Percentiles rank a stretch among this genome's conserved stretches.
Evolutionary conservation across 306 rosid genomes (phyloP).

Genomic region (Cyclanthera cordifolia): DNA sequence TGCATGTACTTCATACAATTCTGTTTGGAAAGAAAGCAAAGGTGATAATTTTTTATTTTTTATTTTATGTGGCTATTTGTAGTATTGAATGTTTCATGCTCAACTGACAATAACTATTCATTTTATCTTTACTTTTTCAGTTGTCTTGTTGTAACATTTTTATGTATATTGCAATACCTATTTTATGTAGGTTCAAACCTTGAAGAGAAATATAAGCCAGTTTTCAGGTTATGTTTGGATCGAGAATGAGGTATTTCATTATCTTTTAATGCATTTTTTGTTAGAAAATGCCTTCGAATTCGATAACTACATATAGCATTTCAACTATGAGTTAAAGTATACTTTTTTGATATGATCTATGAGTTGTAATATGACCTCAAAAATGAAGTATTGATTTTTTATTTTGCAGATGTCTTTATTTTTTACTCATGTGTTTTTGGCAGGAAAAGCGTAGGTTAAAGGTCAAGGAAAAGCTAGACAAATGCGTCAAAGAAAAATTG

Average conservation of each 20-base stretch:
- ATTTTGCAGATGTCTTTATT: background rate
- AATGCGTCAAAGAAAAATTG: constrained; percentile 82
- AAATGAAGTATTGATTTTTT: background rate
- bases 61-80: constrained; percentile 1
- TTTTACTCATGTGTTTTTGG: constrained; percentile 14
- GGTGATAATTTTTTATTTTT: constrained; percentile 27
- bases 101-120: background rate
- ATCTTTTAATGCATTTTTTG: constrained; percentile 1
- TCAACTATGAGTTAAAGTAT: constrained; percentile 3
- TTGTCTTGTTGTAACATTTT: background rate
- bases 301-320: too few species aligned
- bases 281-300: background rate
- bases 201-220: constrained; percentile 61
- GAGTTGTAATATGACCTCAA: constrained; percentile 4
- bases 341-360: background rate
- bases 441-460: constrained; percentile 73
- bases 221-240: constrained; percentile 85
- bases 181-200: constrained; percentile 39
- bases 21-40: constrained; percentile 86
- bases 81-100: constrained; percentile 3
- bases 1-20: constrained; percentile 65
- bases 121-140: background rate
- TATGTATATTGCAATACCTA: background rate
- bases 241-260: constrained; percentile 57
- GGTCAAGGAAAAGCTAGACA: constrained; percentile 79